Base-by-base conservation (phyloP, 2,329 filamentous ascomycete species). In the Claviceps capensis region DNA sequence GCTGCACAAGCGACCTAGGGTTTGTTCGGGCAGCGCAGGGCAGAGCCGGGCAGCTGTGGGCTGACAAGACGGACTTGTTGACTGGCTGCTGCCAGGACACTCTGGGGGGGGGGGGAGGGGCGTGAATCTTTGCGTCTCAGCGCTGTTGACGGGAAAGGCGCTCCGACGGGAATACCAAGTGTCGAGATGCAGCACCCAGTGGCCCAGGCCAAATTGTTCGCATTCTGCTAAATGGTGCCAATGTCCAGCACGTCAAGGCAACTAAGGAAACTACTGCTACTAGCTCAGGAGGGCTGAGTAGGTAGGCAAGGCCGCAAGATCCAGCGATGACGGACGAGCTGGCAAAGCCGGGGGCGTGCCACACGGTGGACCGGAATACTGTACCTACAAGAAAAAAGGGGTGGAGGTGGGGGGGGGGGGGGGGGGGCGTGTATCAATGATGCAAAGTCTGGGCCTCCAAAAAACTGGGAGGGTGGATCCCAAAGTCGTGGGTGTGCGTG, bases 271-370 rank as follows among this genome's bases (percentile, higher is more conserved):
- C 53, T 54, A 54, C 49, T 54, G 53, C 54, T 60, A 60, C 63
- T 68, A 68, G 65, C 62, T 65, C 55, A 58, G 63, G 60, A 68
- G 64, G 66, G 66, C 66, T 68, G 66, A 68, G 64, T 55, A 61
- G 59, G 38, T 30, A 30, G 26, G 8, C 26, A 30, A 30, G 26
- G 26, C 26, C 26, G 26, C 50, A 43, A 37, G 61, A 59, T 56
- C 59, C 53, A 60, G 59, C 55, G 36, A 51, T 51, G 51, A 49
- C 49, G 53, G 48, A 51, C 52, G 42, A 46, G 44, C 52, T 36
- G 34, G 45, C 45, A 37, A 22, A 47, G 45, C 30, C 14, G 37
- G 48, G 49, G 49, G 46, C 22, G 52, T 53, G 48, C 48, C 23
- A 46, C 49, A 51, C 17, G 46, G 48, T 51, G 49, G 49, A 46